phyloP scores from a whole-genome alignment of 1,284 basidiomycete genomes.

The Rhodotorula sp. region DNA sequence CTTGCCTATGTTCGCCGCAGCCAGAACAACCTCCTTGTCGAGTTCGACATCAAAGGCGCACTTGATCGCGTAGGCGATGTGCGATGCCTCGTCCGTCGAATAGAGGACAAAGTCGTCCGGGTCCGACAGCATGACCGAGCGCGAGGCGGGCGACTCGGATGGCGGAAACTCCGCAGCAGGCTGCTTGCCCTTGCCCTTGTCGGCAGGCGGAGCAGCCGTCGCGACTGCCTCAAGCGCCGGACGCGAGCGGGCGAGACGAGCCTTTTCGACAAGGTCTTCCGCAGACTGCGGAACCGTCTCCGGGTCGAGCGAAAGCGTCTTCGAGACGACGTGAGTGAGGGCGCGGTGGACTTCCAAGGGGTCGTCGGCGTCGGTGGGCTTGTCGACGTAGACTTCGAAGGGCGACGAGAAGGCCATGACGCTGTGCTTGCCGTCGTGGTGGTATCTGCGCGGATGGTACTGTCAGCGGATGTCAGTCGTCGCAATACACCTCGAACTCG shows the following conservation, averaged over 20 bases:
- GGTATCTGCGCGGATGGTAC: conserved; percentile 44
- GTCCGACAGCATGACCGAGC: conserved; percentile 52
- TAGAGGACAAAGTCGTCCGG: conserved; percentile 93
- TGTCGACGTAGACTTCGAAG: conserved; percentile 80
- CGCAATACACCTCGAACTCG: conserved; percentile 22
- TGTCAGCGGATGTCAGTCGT: background rate
- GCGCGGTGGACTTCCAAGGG: conserved; percentile 63
- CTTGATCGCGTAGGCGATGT: conserved; percentile 74
- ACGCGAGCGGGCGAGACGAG: background rate
- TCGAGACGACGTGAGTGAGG: conserved; percentile 72
- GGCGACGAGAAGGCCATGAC: conserved; percentile 82
- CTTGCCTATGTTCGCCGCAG: conserved; percentile 82
- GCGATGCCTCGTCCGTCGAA: conserved; percentile 80
- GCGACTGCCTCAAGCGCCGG: too few relatives aligned
- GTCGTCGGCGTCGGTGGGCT: conserved; percentile 61
- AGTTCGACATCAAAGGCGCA: conserved; percentile 85
- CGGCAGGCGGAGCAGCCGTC: too few relatives aligned
- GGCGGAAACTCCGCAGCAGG: too few relatives aligned
- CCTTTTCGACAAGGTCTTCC: conserved; percentile 24
- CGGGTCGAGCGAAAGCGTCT: conserved; percentile 82
- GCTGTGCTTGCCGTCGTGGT: conserved; percentile 75
- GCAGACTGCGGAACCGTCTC: conserved; percentile 71
- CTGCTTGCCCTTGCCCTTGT: too few relatives aligned
- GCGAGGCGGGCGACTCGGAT: background rate
- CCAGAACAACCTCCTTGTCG: conserved; percentile 82